Base-by-base conservation (phyloP, 2,329 filamentous ascomycete genomes). In the Cordyceps tenuipes region DNA sequence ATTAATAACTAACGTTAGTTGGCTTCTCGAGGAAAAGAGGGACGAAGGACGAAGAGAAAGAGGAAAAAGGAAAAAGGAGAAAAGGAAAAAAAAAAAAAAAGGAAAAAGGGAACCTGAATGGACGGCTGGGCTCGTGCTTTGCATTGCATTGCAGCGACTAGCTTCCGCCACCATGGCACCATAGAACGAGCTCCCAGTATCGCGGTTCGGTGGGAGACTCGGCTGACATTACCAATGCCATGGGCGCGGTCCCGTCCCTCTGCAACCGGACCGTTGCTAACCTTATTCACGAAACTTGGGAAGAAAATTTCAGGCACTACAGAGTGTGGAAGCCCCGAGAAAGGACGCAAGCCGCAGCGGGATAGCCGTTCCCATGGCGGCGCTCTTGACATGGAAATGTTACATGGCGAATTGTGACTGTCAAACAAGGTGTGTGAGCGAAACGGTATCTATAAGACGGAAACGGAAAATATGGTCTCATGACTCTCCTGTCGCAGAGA, bases 91-190 rank as follows among this genome's bases (percentile, higher is more conserved):
- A 13, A 13, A 57, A 17, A n/a, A 29, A 29, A 6, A 29, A 6
- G 29, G 7, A 26, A 58, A 31, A 50, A n/a, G 49, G 23, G 23
- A 23, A 43, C 36, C 5, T 6, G 5, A 13, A 13, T 10, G 10
- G 23, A 12, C 23, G 23, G 39, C 31, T 34, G n/a, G 56, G 56
- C 43, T 56, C 26, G 53, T 58, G 46, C 34, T 58, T 34, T 58
- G 47, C 47, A 58, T 34, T 58, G 47, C 47, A 58, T 58, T 51
- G 56, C 56, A 51, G 56, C 34, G 21, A 49, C 43, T 47, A 43
- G 50, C 26, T n/a, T 47, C n/a, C 53, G 26, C 53, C 53, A 29
- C 13, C 10, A 10, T 47, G 43, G 26, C 19, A 52, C 21, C 51
- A 29, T 17, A 39, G 47, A 43, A 21, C 44, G 44, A 21, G 31